phyloP scores from a whole-genome alignment of 768 basidiomycete species.

The Boletus subcaerulescens region DNA sequence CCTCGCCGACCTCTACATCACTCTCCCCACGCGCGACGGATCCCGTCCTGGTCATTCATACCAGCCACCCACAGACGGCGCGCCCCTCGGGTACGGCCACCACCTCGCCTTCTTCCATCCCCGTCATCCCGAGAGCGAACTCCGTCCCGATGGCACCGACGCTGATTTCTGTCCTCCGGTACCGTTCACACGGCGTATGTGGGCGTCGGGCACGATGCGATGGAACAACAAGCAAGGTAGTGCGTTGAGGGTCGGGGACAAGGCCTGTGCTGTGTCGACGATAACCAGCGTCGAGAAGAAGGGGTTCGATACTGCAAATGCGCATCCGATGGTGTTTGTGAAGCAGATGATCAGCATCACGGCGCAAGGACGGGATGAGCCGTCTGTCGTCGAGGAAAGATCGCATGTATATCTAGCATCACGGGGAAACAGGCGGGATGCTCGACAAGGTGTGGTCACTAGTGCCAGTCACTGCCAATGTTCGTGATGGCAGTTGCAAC shows the following conservation, averaged over 20 bases:
- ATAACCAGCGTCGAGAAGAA: slow-evolving; percentile 58
- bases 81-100: slow-evolving; percentile 57
- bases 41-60: slow-evolving; percentile 38
- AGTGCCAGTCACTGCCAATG: not conserved
- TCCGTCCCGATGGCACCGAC: slow-evolving; percentile 72
- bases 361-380: slow-evolving; percentile 40
- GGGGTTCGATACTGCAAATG: slow-evolving; percentile 48
- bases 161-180: slow-evolving; percentile 67
- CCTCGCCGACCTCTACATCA: slow-evolving; percentile 61
- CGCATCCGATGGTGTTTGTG: slow-evolving; percentile 71
- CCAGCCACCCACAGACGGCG: slow-evolving; percentile 38
- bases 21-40: slow-evolving; percentile 72
- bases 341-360: slow-evolving; percentile 58
- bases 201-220: slow-evolving; percentile 67
- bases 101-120: slow-evolving; percentile 76
- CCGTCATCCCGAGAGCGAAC: slow-evolving; percentile 50
- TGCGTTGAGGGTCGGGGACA: slow-evolving; percentile 53
- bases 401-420: slow-evolving; percentile 63
- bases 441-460: slow-evolving; percentile 42
- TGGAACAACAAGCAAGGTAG: slow-evolving; percentile 45
- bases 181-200: slow-evolving; percentile 78
- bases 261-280: slow-evolving; percentile 45
- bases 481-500: not conserved
- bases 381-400: slow-evolving; percentile 60
- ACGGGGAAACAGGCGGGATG: slow-evolving; percentile 28